Conservation (phyloP, 2,329 filamentous ascomycete species). For the Ciborinia camelliae region DNA sequence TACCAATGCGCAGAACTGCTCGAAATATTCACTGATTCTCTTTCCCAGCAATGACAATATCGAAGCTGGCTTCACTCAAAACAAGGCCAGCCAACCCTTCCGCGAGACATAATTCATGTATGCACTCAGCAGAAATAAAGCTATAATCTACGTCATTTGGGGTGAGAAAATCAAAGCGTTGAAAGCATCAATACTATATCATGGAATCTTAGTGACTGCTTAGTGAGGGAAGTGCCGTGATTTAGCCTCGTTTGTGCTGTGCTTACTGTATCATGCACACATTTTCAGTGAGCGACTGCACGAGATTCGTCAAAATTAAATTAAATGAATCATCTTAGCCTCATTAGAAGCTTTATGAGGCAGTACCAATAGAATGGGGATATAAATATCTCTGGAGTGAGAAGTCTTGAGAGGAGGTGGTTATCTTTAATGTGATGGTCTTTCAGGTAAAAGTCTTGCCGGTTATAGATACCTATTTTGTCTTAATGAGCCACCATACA, state of each 20-base stretch:
- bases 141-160: background rate
- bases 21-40: slow-evolving; percentile 31
- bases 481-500: no score
- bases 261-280: background rate
- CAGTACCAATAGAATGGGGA: no score
- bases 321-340: no score
- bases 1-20: slow-evolving; percentile 26
- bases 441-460: no score
- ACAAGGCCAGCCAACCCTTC: slow-evolving; percentile 25
- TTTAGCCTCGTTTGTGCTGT: background rate
- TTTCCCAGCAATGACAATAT: slow-evolving; percentile 30
- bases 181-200: background rate
- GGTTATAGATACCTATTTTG: no score
- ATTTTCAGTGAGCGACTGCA: background rate
- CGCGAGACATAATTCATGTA: slow-evolving; percentile 11
- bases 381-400: no score
- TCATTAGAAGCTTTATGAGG: no score
- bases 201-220: background rate
- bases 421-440: no score
- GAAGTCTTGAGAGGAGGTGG: no score
- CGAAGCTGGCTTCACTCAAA: slow-evolving; percentile 29
- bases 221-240: background rate
- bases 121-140: background rate
- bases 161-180: background rate
- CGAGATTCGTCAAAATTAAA: no score